These are phyloP conservation scores for Neurospora sp. DNA, from an alignment of 2,329 filamentous ascomycete species.

Conservation along the genomic window DNA sequence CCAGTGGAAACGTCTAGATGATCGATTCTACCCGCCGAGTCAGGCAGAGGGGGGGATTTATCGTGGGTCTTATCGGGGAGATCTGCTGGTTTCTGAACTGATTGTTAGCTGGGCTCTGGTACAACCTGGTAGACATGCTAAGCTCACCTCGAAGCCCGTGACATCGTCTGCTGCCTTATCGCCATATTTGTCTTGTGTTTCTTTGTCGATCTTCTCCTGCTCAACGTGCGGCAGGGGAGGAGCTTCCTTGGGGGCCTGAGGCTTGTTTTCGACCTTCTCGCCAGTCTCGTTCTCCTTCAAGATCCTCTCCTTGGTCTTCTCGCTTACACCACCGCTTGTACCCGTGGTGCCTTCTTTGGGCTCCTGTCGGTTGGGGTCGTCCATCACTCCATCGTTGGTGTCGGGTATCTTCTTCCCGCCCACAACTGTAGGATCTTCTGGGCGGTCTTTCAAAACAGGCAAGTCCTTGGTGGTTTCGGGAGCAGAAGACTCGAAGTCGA, in stretches of 20 bases:
- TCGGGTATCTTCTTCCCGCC: slow-evolving; percentile 54
- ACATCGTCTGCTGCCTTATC: slow-evolving; percentile 30
- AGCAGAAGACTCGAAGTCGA: slow-evolving; percentile 41
- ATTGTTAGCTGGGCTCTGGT: slow-evolving; percentile 5
- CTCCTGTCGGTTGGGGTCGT: slow-evolving; percentile 65
- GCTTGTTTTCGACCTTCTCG: slow-evolving; percentile 61
- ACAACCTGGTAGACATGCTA: not conserved
- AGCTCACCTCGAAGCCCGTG: slow-evolving; percentile 48
- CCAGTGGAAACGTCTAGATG: slow-evolving; percentile 45
- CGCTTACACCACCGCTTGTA: slow-evolving; percentile 79
- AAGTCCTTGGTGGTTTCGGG: slow-evolving; percentile 28
- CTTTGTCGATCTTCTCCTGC: slow-evolving; percentile 52
- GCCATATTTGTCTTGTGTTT: slow-evolving; percentile 28
- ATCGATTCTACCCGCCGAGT: slow-evolving; percentile 54
- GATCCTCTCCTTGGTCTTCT: slow-evolving; percentile 71
- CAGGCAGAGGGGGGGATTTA: slow-evolving; percentile 59
- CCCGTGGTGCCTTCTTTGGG: slow-evolving; percentile 82
- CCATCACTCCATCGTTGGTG: slow-evolving; percentile 78
- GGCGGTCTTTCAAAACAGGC: slow-evolving; percentile 39
- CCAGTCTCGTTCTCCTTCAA: slow-evolving; percentile 56
- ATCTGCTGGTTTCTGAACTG: slow-evolving; percentile 62
- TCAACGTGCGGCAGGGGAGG: slow-evolving; percentile 76
- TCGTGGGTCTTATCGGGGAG: slow-evolving; percentile 72
- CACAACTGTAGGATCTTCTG: slow-evolving; percentile 40
- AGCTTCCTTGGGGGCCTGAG: slow-evolving; percentile 75